These are phyloP conservation scores for Malus sieversii DNA, from an alignment of 306 rosid species.

Conservation along the genomic window DNA sequence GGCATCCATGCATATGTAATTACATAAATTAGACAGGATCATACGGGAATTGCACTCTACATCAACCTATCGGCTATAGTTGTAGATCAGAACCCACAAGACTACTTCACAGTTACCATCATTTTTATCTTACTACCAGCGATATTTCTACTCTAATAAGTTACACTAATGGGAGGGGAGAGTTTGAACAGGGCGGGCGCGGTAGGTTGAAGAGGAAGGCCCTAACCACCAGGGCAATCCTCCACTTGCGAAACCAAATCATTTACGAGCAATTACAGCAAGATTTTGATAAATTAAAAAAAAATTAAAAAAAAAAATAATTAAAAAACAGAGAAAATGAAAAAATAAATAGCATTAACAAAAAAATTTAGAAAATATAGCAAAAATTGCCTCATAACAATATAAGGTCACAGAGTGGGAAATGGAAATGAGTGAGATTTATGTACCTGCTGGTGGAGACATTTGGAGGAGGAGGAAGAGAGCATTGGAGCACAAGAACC, in stretches of 20 bases:
- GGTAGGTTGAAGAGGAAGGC: no score
- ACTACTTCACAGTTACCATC: not conserved
- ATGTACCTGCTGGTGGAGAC: slow-evolving; percentile 35
- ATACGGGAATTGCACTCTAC: not conserved
- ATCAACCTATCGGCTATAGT: no score
- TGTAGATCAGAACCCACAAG: not conserved
- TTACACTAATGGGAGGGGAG: no score
- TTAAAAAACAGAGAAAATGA: not conserved
- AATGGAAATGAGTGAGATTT: not conserved
- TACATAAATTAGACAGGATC: not conserved
- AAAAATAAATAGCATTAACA: not conserved
- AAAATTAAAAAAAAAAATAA: no score
- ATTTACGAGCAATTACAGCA: not conserved
- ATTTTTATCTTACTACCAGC: not conserved
- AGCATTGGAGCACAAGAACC: slow-evolving; percentile 47
- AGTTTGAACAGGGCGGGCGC: no score
- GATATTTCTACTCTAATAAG: no score
- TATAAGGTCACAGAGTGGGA: not conserved
- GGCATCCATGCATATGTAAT: not conserved
- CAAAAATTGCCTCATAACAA: not conserved
- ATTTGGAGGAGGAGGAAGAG: slow-evolving; percentile 35
- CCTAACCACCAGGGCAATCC: no score
- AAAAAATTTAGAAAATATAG: not conserved
- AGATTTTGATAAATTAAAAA: not conserved
- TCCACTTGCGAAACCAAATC: not conserved